Evolutionary conservation across 2,329 filamentous ascomycete species (phyloP), one percentile per base, ranked within the genome.

Genomic region (Aspergillus sojae): DNA sequence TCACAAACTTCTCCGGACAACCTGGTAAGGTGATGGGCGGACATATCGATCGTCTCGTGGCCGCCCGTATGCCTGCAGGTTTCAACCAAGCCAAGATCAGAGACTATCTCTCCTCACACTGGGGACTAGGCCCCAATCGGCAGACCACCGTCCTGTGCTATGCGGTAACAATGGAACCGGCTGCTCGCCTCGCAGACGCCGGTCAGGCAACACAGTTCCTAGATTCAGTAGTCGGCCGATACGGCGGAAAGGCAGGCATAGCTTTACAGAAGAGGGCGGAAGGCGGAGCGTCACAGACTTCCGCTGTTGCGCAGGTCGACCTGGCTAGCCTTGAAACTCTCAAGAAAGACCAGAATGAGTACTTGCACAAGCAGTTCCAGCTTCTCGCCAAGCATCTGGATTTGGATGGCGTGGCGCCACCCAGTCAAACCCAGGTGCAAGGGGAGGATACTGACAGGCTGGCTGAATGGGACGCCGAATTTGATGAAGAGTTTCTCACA

Each of bases 1-100:
- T 97, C 99, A 91, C 95, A 98, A 82, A 90, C 92, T 99, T 99
- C 83, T 95, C 97, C 81, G 95, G 95, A 71, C 94, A 97, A 82
- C 88, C 99, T 65, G 95, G 95, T 79, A 99, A 99, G 82, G 94
- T 63, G 96, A 99, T 75, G 86, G 89, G 39, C 39, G 39, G 16
- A 41, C 77, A 98, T 98, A 86, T 89, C 92, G 62, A 90, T 99
- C 78, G 95, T 94, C 56, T 77, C 59, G 92, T 48, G 95, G 99
- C 95, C 1, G 97, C 95, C 36, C 99, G 99, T 83, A 99, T 99
- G 95, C 95, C 95, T 55, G 95, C 94, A 83, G 95, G 95, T 65
- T 99, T 99, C 88, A 99, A 98, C 79, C 98, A 98, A 78, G 98
- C 94, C 75, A 86, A 93, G 12, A 92, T 96, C 53, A 88, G 95